Percentiles rank a stretch among this genome's conserved stretches.
phyloP scores from a whole-genome alignment of 202 grass and related monocot species.

The Dendrocalamus latiflorus region DNA sequence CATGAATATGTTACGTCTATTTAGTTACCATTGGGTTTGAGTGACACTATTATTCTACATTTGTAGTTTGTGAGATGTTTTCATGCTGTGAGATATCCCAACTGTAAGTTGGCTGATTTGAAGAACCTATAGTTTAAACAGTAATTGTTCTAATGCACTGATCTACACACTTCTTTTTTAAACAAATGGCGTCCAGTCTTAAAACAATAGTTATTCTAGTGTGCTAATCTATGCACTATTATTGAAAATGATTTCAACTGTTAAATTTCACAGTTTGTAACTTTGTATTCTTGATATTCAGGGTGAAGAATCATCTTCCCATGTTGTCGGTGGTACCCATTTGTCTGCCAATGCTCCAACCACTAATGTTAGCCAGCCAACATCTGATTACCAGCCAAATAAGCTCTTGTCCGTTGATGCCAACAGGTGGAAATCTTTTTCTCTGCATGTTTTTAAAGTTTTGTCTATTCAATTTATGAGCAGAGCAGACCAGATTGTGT shows the following conservation, averaged over 20 bases:
- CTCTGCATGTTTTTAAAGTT: background rate
- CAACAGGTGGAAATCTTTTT: constrained; percentile 37
- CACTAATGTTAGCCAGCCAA: constrained; percentile 20
- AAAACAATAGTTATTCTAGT: background rate
- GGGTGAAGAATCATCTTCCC: constrained; percentile 46
- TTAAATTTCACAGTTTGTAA: background rate
- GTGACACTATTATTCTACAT: background rate
- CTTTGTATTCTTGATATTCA: constrained; percentile 30
- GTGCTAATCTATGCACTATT: background rate
- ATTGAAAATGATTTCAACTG: background rate
- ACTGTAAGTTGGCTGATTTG: background rate
- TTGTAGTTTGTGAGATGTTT: background rate
- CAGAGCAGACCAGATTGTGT: background rate
- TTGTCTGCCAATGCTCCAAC: constrained; percentile 11
- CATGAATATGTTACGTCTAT: background rate
- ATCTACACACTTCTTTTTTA: background rate
- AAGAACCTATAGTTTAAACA: background rate
- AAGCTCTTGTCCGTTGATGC: constrained; percentile 30
- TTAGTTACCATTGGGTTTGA: background rate
- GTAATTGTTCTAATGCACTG: background rate
- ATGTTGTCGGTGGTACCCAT: constrained; percentile 27
- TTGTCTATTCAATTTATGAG: background rate
- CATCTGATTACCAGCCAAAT: constrained; percentile 26
- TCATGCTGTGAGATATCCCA: too few relatives aligned
- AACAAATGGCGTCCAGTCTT: background rate